Base-by-base conservation (phyloP, 352 stramenopile genomes). In the Globisporangium mamillatum region DNA sequence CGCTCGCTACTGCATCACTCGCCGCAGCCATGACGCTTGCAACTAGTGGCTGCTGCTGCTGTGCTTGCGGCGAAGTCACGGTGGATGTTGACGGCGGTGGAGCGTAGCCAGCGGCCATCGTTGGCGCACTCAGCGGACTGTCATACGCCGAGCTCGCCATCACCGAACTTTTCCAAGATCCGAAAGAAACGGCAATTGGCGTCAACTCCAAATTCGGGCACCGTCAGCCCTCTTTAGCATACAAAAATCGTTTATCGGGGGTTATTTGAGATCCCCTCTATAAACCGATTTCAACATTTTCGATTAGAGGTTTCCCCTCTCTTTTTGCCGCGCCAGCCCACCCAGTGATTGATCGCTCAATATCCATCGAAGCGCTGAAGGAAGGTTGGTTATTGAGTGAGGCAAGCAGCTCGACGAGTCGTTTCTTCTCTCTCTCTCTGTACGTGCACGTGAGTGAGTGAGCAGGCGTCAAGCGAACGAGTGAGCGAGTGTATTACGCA, bases 1-100 rank as follows among this genome's bases (percentile, higher is more conserved):
- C 84, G 5, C 56, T 63, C 4, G 52, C 14, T 18, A n/a, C 29
- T 18, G 22, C 24, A 14, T 27, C 44, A 3, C 82, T 62, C n/a
- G 68, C 41, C 9, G 60, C 71, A 60, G 54, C 32, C n/a, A 59
- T 50, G 14, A 5, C 5, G 6, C 4, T 22, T 50, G 16, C 32
- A 32, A 53, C 52, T 22, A 55, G 12, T 34, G 10, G 63, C 29
- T 58, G 53, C 48, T 36, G 27, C 22, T 12, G 67, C 20, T 38
- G 12, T n/a, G 56, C 32, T 12, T 50, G 32, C 12, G 67, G 60
- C 2, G 46, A 59, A 12, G 25, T 27, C 44, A 59, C n/a, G 16
- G 60, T 2, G 8, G 60, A 36, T 14, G 60, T 36, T 1, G 60
- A 48, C 2, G 46, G 57, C 27, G 12, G 2, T 14, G 27, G 10